These are phyloP conservation scores for Canavalia ensiformis DNA, from an alignment of 306 rosid genomes.

Conservation along the genomic window DNA sequence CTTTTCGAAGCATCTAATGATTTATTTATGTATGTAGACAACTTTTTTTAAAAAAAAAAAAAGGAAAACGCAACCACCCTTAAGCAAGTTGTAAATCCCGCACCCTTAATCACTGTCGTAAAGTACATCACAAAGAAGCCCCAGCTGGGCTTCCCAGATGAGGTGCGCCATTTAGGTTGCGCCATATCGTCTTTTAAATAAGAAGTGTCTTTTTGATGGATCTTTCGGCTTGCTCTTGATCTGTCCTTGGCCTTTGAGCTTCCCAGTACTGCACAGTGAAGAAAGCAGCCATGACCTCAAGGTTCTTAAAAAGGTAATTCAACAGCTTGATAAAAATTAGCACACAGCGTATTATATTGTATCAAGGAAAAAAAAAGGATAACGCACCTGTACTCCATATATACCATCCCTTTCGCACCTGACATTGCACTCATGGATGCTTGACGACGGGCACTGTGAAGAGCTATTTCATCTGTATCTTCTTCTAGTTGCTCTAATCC, in stretches of 20 bases:
- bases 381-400: slow-evolving; percentile 92
- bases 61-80: slow-evolving; percentile 13
- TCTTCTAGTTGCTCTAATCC: slow-evolving; percentile 94
- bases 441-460: slow-evolving; percentile 70
- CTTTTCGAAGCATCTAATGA: slow-evolving; percentile 19
- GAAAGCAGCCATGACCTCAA: slow-evolving; percentile 28
- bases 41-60: no score
- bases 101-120: slow-evolving; percentile 13
- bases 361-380: slow-evolving; percentile 19
- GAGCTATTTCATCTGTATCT: slow-evolving; percentile 90
- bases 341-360: neutral
- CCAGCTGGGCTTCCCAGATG: slow-evolving; percentile 15
- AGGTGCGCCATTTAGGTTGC: slow-evolving; percentile 44
- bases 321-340: slow-evolving; percentile 28
- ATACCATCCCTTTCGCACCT: slow-evolving; percentile 91
- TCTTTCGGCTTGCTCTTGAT: slow-evolving; percentile 91
- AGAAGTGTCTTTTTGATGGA: slow-evolving; percentile 79
- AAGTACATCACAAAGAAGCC: slow-evolving; percentile 1
- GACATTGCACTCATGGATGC: slow-evolving; percentile 97
- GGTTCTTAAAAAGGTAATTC: slow-evolving; percentile 21
- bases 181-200: slow-evolving; percentile 72
- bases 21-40: neutral
- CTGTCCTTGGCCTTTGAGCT: slow-evolving; percentile 65
- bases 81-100: slow-evolving; percentile 11
- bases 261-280: slow-evolving; percentile 67